phyloP scores from a whole-genome alignment of 257 asterid genomes.

The Salvia rosmarinus region DNA sequence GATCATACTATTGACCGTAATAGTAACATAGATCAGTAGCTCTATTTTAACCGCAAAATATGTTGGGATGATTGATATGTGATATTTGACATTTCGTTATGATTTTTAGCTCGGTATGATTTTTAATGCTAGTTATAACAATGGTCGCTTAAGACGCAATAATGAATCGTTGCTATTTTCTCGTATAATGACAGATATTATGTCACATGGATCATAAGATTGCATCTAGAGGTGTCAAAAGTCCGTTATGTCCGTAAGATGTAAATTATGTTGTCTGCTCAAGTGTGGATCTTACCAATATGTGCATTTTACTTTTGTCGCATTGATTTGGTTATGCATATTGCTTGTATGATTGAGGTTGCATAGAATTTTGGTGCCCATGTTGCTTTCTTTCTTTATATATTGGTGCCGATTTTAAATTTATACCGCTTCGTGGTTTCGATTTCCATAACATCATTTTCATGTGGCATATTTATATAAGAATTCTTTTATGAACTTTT shows the following conservation, averaged over 20 bases:
- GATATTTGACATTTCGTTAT: neutral
- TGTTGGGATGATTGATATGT: neutral
- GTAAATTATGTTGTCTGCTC: neutral
- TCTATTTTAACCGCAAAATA: neutral
- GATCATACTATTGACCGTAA: neutral
- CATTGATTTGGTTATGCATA: neutral
- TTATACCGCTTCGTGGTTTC: neutral
- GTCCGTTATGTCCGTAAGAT: neutral
- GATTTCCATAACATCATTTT: neutral
- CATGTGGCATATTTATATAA: neutral
- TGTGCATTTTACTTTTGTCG: neutral
- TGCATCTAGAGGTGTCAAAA: neutral
- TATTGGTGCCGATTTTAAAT: neutral
- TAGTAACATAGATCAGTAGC: neutral
- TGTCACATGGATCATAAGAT: neutral
- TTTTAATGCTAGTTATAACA: neutral
- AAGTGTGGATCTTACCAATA: neutral
- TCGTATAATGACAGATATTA: too few species aligned
- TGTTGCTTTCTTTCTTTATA: neutral
- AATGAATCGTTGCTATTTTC: neutral
- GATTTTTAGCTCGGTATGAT: neutral
- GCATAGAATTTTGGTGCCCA: neutral
- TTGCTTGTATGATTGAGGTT: neutral
- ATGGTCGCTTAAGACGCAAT: neutral
- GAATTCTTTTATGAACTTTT: neutral